These are phyloP conservation scores for Phytophthora sojae DNA, from an alignment of 352 stramenopile genomes.

Conservation along the genomic window DNA sequence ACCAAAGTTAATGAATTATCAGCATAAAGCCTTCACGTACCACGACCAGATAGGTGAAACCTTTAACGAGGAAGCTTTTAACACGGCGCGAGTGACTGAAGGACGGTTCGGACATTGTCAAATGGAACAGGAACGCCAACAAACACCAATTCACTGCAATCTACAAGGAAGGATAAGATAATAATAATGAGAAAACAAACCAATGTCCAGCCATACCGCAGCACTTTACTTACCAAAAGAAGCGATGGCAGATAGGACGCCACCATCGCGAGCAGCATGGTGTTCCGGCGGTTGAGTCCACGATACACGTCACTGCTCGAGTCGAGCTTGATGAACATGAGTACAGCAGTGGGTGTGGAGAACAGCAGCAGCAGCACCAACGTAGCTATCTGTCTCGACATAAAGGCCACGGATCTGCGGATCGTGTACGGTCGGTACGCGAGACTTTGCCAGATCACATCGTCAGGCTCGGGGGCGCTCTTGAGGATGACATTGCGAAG, in stretches of 20 bases:
- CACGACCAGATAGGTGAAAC: constrained; percentile 81
- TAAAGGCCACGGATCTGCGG: constrained; percentile 42
- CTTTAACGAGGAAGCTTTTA: constrained; percentile 77
- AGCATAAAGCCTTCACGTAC: constrained; percentile 37
- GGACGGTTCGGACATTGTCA: constrained; percentile 72
- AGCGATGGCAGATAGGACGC: constrained; percentile 79
- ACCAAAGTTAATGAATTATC: background rate
- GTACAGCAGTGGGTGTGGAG: constrained; percentile 78
- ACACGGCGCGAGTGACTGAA: constrained; percentile 73
- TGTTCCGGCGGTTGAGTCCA: constrained; percentile 52
- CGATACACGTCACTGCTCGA: constrained; percentile 68
- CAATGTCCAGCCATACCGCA: background rate
- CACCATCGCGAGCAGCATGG: constrained; percentile 63
- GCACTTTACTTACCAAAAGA: constrained; percentile 52
- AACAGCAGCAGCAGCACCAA: constrained; percentile 71
- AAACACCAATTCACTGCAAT: constrained; percentile 83
- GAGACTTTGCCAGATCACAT: constrained; percentile 83
- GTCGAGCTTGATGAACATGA: constrained; percentile 87
- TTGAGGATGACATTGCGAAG: constrained; percentile 61
- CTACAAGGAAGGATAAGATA: constrained; percentile 29
- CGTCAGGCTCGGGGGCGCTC: constrained; percentile 77
- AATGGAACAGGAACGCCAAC: constrained; percentile 71
- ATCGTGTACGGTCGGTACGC: constrained; percentile 66
- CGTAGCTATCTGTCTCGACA: constrained; percentile 59
- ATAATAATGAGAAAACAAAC: background rate